These are phyloP conservation scores for Ceratocystis eucalypticola DNA, from an alignment of 2,329 filamentous ascomycete species.

Conservation along the genomic window DNA sequence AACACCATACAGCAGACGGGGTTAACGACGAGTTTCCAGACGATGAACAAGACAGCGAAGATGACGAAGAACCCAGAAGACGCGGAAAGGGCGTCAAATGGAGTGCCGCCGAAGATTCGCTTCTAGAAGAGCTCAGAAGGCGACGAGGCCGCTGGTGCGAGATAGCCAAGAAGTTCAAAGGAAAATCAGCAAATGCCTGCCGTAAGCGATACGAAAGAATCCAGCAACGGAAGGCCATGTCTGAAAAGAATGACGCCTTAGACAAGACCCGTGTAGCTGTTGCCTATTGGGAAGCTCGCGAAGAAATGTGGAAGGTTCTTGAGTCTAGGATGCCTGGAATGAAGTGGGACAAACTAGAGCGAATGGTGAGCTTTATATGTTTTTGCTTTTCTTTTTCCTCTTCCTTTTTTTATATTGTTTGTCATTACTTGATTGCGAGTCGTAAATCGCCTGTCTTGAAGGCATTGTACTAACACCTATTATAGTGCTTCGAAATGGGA, in stretches of 20 bases:
- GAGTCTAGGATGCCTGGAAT: slow-evolving; percentile 58
- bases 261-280: slow-evolving; percentile 53
- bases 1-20: slow-evolving; percentile 11
- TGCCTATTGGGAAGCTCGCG: slow-evolving; percentile 66
- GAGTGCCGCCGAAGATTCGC: slow-evolving; percentile 55
- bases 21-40: slow-evolving; percentile 10
- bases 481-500: slow-evolving; percentile 19
- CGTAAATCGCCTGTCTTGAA: background rate
- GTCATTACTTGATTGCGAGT: background rate
- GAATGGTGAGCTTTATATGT: slow-evolving; percentile 36
- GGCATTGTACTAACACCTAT: background rate
- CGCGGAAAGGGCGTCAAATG: slow-evolving; percentile 55
- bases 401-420: background rate
- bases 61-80: slow-evolving; percentile 11
- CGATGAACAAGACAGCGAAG: slow-evolving; percentile 4
- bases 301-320: slow-evolving; percentile 68
- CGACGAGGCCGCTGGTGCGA: slow-evolving; percentile 18
- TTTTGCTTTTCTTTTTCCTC: background rate
- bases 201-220: slow-evolving; percentile 78
- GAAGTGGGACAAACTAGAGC: slow-evolving; percentile 60
- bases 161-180: slow-evolving; percentile 45
- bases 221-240: slow-evolving; percentile 52
- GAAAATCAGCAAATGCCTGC: slow-evolving; percentile 70
- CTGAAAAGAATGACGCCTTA: slow-evolving; percentile 34
- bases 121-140: slow-evolving; percentile 14